Evolutionary conservation across 179 eudicot genomes (phyloP), one percentile per base, ranked within the genome.

Genomic region (Beta lomatogona): DNA sequence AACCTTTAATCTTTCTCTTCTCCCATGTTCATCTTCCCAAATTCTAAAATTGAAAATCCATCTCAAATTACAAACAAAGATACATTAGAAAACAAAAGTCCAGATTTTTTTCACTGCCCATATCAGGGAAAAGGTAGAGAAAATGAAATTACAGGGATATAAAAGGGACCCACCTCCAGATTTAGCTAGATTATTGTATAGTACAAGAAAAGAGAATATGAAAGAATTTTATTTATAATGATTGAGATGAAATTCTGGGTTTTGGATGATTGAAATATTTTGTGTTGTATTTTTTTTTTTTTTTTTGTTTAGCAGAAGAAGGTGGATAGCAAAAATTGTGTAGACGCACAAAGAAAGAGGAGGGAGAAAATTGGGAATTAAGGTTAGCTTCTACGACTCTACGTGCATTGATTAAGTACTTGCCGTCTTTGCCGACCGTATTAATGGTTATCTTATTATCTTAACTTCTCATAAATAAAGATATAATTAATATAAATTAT

Each of bases 301-400:
- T 31, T 0, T 5, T 59, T 14, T 19, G 15, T 3, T 44, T 13
- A 68, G 21, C 2, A 73, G 36, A 36, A 50, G 75, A 66, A 55
- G 75, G 72, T 58, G 71, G 68, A 84, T 77, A 77, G 74, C 83
- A 83, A 83, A 81, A 80, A 72, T 65, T 53, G 63, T 64, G 79
- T 72, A 79, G 77, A 74, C 45, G 65, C 77, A 53, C 48, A 68
- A 48, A 46, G 61, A n/a, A 73, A 79, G 79, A 66, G 73, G 58
- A 64, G 73, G 36, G 75, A 78, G 82, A 31, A 31, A 31, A 2
- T n/a, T n/a, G n/a, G n/a, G n/a, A n/a, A n/a, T n/a, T n/a, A n/a
- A n/a, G n/a, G n/a, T n/a, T n/a, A n/a, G n/a, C n/a, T n/a, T n/a
- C n/a, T n/a, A n/a, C n/a, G n/a, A n/a, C n/a, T n/a, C n/a, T n/a